Base-by-base conservation (phyloP, 805 yeast genomes). In the Priceomyces carsonii region DNA sequence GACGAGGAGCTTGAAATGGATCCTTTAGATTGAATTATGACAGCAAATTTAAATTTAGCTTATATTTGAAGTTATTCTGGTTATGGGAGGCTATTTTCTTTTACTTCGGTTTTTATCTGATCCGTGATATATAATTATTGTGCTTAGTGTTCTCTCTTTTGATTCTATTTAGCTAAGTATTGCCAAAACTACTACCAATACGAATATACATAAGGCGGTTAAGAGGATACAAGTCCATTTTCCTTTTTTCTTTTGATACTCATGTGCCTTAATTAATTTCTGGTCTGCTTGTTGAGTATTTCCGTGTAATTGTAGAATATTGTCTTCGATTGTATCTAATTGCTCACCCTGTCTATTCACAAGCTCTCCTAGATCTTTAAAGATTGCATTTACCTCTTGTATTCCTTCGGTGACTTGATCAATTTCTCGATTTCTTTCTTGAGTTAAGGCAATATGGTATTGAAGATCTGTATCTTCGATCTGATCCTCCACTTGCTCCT, bases 331-430 rank as follows among this genome's bases (percentile, higher is more conserved):
- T 0, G 89, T 78, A 51, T 88, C 95, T 12, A 90, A 72, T 46
- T 85, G 89, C 19, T 76, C 80, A 5, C 95, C 96, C 55, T 90
- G 97, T 57, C 87, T 90, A 34, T 73, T 69, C 2, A 90, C 93
- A 48, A 90, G 63, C 24, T 78, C 73, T 10, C 89, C 88, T 38
- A 90, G 59, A 50, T 89, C 95, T 45, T 80, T 79, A 57, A 88
- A 89, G 3, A 90, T 89, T 7, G 88, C 73, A 57, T 90, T 89
- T 26, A 90, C 86, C 45, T 90, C 96, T 35, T 72, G 75, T 8
- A 89, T 87, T 0, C 95, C 95, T 26, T 78, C 77, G 27, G 83
- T 80, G 6, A 89, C 82, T 42, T 77, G 80, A 19, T 71, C 67
- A 20, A 90, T 84, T 42, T 87, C 93, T 16, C 76, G 63, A 35